Percentiles rank a stretch among this genome's conserved stretches.
These are phyloP conservation scores for Wickerhamiella vanderwaltii DNA, from an alignment of 805 yeast genomes.

Conservation along the genomic window DNA sequence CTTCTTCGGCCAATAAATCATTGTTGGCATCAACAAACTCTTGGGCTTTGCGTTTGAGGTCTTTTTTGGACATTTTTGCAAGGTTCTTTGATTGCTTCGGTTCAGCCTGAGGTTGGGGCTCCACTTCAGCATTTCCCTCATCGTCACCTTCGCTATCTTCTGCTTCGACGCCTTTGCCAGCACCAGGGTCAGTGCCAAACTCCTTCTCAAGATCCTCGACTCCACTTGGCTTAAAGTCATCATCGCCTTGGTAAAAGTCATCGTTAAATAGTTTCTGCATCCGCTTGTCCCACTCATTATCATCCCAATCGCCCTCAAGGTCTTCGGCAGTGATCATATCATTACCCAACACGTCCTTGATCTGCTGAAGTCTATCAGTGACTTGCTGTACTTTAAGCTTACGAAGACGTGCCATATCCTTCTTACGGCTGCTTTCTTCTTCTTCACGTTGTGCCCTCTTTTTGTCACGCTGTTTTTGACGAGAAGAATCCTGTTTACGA, in stretches of 20 bases:
- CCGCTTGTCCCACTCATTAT: conserved; percentile 79
- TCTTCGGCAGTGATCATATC: conserved; percentile 61
- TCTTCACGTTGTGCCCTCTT: conserved; percentile 42
- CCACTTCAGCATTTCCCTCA: conserved; percentile 22
- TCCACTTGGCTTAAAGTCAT: conserved; percentile 50
- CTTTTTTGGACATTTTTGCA: conserved; percentile 49
- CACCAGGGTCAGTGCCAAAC: conserved; percentile 30
- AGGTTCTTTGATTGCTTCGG: conserved; percentile 29
- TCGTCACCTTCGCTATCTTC: conserved; percentile 17
- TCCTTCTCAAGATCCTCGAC: conserved; percentile 34
- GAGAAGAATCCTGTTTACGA: conserved; percentile 56
- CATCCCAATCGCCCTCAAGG: conserved; percentile 78
- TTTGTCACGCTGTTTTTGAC: conserved; percentile 74
- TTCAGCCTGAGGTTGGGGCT: conserved; percentile 16
- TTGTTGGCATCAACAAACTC: conserved; percentile 66
- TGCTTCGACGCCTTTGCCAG: too few species aligned
- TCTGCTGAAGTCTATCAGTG: conserved; percentile 52
- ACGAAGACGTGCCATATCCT: conserved; percentile 56
- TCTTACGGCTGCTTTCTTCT: conserved; percentile 44
- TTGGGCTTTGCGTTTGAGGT: conserved; percentile 56
- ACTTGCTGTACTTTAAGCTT: conserved; percentile 65
- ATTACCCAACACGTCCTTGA: conserved; percentile 57
- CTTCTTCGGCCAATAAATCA: conserved; percentile 52
- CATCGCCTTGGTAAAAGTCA: conserved; percentile 53
- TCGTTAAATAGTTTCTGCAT: conserved; percentile 80